Evolutionary conservation across 2,329 filamentous ascomycete species (phyloP), one percentile per base, ranked within the genome.

Genomic region (Lecanoromycetidae sp.): DNA sequence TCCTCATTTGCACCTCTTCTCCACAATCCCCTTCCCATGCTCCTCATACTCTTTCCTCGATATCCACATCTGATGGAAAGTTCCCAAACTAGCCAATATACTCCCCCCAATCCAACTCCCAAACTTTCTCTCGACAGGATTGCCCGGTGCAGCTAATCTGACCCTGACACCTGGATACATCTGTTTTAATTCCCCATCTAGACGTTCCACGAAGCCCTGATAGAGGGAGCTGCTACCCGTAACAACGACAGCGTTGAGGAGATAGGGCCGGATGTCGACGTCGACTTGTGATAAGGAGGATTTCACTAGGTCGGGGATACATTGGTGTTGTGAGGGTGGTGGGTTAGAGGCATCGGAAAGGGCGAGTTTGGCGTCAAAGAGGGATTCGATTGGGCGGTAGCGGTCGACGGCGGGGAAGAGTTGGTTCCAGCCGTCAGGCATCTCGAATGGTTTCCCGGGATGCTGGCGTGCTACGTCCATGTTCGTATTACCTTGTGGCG

Each of bases 31-130:
- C 5, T 80, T 71, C 1, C 91, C 91, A 63, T 94, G 88, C 71
- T 98, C 93, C 54, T 95, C 87, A 59, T 95, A 96, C 70, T 98
- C 91, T 72, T 94, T 94, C 66, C 80, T 86, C 20, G 83, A 90
- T 57, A 98, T 93, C 91, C 91, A 98, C 84, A 98, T 90, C 71
- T 98, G 91, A 69, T 98, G 91, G 68, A 98, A 98, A 12, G 88
- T 94, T 8, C 93, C 93, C 67, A 98, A 66, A 65, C 88, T 95
- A 5, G 86, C 88, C 56, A 98, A 71, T 57, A 98, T 95, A 66
- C 87, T 95, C 37, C 91, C 91, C 38, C 93, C 91, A 56, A 98
- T 87, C 90, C 91, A 98, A 41, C 85, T 81, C 19, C 86, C 88
- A 64, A 94, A 96, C 55, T 87, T 83, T 45, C 93, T 72, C 72